A percentile compares a stretch with the other conserved stretches of the same genome.
These are phyloP conservation scores for Diospyros lotus DNA, from an alignment of 148 eudicot genomes.

Conservation along the genomic window DNA sequence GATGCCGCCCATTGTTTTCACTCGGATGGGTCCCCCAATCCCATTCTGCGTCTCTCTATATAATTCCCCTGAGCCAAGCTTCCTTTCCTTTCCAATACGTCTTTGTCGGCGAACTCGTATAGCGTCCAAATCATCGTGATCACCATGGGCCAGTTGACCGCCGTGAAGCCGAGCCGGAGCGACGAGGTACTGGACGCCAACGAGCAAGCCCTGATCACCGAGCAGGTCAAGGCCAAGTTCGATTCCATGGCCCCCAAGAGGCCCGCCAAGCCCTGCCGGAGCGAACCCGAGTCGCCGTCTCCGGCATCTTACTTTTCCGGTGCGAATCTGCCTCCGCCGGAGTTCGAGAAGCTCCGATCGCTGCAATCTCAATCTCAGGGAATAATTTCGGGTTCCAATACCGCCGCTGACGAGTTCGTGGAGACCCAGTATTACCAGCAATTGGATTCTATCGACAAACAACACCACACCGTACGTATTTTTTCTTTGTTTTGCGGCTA, in stretches of 20 bases:
- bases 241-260: slow-evolving; percentile 52
- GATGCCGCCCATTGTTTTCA: too few species aligned
- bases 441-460: slow-evolving; percentile 55
- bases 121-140: slow-evolving; percentile 20
- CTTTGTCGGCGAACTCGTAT: too few species aligned
- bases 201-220: slow-evolving; percentile 39
- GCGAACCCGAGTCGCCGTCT: slow-evolving; percentile 48
- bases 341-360: slow-evolving; percentile 48
- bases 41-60: too few species aligned
- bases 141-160: slow-evolving; percentile 22
- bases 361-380: slow-evolving; percentile 44
- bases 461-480: slow-evolving; percentile 56
- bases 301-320: slow-evolving; percentile 4
- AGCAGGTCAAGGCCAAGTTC: slow-evolving; percentile 38
- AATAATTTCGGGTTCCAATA: slow-evolving; percentile 19
- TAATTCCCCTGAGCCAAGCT: too few species aligned
- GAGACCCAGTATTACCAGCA: slow-evolving; percentile 64
- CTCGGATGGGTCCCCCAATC: too few species aligned
- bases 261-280: slow-evolving; percentile 54
- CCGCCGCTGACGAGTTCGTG: slow-evolving; percentile 46
- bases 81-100: too few species aligned
- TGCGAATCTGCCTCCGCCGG: slow-evolving; percentile 29
- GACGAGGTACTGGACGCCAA: slow-evolving; percentile 52
- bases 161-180: slow-evolving; percentile 66
- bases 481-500: too few species aligned